Evolutionary conservation across 2,329 filamentous ascomycete species (phyloP), one percentile per base, ranked within the genome.

Genomic region (Trichoderma polysporum): DNA sequence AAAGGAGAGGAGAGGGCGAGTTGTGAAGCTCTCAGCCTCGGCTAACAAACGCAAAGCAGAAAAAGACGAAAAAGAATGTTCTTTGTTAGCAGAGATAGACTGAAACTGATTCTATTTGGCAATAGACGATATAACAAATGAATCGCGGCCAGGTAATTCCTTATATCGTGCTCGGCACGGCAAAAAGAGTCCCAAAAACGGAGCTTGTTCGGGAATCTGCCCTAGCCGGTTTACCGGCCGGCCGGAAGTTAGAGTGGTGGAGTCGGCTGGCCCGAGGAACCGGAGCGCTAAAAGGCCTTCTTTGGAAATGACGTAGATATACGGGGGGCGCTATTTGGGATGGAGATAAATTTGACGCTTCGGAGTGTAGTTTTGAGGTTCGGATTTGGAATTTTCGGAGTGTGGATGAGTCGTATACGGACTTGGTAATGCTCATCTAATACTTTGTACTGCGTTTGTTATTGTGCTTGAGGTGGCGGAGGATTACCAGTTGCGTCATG

Each of bases 91-190:
- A 56, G 19, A 56, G n/a, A 33, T 19, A 35, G 13, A 54, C 31
- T 35, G n/a, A 22, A 22, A 54, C 9, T 22, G 33, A n/a, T 5
- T 56, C 19, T 3, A 56, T 56, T 50, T 15, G 5, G 13, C 13
- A 37, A 39, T 22, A 9, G 15, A 22, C n/a, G 10, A 22, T 17
- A 33, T 12, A 29, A 15, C 19, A 25, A 35, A 47, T 5, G 22
- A 37, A 8, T 4, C 4, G 35, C 9, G 58, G 35, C 12, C 17
- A 13, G 8, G 13, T n/a, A 37, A 31, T 50, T 33, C 50, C 27
- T 61, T 66, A 53, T 61, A 66, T 66, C 56, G 25, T 47, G 12
- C 37, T 66, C 64, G 64, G 56, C 49, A 53, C 54, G 57, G 56
- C 64, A 47, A 25, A 3, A 6, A 47, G 31, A 2, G 15, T 2